A percentile compares a stretch with the other conserved stretches of the same genome.
These are phyloP conservation scores for Candida frijolesensis DNA, from an alignment of 1,139 yeast species.

Conservation along the genomic window DNA sequence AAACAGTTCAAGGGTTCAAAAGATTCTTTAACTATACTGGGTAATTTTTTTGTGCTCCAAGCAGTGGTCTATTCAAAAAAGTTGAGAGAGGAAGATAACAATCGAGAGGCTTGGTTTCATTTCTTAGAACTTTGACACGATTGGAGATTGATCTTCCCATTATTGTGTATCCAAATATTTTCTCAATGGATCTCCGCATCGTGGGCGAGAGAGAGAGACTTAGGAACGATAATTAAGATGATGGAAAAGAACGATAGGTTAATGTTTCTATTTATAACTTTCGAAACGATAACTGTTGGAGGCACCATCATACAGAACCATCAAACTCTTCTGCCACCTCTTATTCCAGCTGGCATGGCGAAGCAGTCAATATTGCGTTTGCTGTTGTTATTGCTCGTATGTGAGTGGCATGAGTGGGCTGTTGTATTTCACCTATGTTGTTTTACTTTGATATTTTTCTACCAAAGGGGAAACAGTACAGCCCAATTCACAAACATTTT, in stretches of 20 bases:
- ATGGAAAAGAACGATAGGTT: no score
- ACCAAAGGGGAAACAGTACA: background rate
- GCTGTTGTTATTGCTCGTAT: no score
- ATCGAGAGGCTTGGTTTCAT: background rate
- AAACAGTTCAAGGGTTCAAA: background rate
- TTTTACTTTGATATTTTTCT: background rate
- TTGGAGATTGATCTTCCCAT: no score
- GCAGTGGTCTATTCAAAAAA: background rate
- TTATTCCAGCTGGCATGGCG: no score
- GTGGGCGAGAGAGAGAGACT: no score
- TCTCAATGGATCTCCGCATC: no score
- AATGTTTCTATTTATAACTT: background rate
- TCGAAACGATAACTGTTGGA: background rate
- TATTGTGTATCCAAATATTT: no score
- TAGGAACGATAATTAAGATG: no score
- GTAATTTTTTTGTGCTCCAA: background rate
- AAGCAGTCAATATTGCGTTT: no score
- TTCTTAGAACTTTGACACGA: no score
- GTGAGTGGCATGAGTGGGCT: background rate
- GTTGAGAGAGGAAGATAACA: background rate
- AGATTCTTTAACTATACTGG: background rate
- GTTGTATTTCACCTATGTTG: background rate
- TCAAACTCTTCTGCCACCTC: no score
- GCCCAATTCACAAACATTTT: background rate
- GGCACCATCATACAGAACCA: background rate